Evolutionary conservation across 768 basidiomycete genomes (phyloP).

Genomic region (Auricularia heimuer): DNA sequence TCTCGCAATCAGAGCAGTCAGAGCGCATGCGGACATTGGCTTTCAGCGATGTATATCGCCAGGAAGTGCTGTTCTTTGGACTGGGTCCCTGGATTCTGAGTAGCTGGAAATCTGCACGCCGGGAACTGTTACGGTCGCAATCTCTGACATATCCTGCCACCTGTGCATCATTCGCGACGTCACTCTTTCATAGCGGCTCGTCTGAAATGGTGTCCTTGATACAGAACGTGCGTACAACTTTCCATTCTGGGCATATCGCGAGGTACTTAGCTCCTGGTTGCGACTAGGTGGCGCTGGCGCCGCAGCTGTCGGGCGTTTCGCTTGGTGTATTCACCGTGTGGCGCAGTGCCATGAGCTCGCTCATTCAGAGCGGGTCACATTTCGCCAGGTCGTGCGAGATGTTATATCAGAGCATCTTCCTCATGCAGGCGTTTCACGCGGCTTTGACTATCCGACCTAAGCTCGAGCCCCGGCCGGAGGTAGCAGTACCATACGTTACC

Average conservation of each 20-base stretch:
- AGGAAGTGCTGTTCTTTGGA: slow-evolving; percentile 74
- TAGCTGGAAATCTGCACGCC: slow-evolving; percentile 61
- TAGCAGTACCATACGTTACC: slow-evolving; percentile 38
- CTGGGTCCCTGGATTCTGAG: slow-evolving; percentile 77
- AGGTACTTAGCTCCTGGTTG: slow-evolving; percentile 5
- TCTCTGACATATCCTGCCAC: background rate
- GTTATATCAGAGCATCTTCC: slow-evolving; percentile 79
- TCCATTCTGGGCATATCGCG: slow-evolving; percentile 2
- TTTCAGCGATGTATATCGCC: slow-evolving; percentile 64
- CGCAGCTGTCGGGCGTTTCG: slow-evolving; percentile 63
- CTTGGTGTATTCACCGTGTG: slow-evolving; percentile 78
- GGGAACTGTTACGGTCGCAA: slow-evolving; percentile 44
- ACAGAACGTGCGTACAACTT: slow-evolving; percentile 3
- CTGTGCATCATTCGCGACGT: slow-evolving; percentile 26
- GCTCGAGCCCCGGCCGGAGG: slow-evolving; percentile 50
- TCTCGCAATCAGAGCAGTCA: slow-evolving; percentile 55
- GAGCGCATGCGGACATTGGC: slow-evolving; percentile 69
- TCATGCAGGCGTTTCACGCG: slow-evolving; percentile 79
- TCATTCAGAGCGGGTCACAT: slow-evolving; percentile 55
- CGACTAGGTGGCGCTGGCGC: slow-evolving; percentile 55
- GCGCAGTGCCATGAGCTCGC: slow-evolving; percentile 63
- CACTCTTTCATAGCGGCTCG: slow-evolving; percentile 31
- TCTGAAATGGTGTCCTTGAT: slow-evolving; percentile 8
- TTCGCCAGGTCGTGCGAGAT: slow-evolving; percentile 54
- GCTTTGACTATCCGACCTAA: slow-evolving; percentile 61